Percentiles rank a stretch among this genome's conserved stretches.
Evolutionary conservation across 2,329 filamentous ascomycete species (phyloP).

Genomic region (Ophiostoma piceae): DNA sequence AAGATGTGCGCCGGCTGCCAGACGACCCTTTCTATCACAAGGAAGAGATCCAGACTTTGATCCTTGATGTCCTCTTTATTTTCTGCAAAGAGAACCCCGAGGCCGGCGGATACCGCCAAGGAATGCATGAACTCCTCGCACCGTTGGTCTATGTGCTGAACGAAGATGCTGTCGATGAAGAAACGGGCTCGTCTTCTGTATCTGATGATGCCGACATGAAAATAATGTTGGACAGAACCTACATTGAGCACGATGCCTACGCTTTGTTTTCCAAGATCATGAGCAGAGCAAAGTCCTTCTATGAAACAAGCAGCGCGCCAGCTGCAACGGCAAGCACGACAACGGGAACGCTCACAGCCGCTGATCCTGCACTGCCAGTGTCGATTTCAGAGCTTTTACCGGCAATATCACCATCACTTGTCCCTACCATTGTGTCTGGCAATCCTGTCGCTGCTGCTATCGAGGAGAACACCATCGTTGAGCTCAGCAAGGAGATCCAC

Average conservation of each 20-base stretch:
- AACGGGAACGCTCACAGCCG: neutral
- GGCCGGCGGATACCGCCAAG: conserved; percentile 87
- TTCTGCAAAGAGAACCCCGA: conserved; percentile 89
- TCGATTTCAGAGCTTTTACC: conserved; percentile 23
- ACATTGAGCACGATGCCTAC: conserved; percentile 87
- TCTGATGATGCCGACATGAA: conserved; percentile 45
- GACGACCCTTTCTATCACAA: conserved; percentile 88
- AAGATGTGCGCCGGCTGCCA: conserved; percentile 90
- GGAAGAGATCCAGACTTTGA: conserved; percentile 67
- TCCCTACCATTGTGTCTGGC: neutral
- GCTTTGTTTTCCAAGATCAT: conserved; percentile 80
- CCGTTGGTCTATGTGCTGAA: conserved; percentile 82
- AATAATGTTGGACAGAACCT: conserved; percentile 64
- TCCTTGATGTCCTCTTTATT: conserved; percentile 86
- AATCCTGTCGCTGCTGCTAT: conserved; percentile 21
- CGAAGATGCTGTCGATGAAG: conserved; percentile 61
- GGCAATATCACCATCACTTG: neutral
- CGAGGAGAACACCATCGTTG: conserved; percentile 64
- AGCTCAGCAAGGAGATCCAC: conserved; percentile 81
- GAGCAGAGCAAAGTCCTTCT: conserved; percentile 80
- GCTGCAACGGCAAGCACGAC: neutral
- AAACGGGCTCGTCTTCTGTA: conserved; percentile 26
- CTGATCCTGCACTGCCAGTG: neutral
- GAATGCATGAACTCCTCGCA: conserved; percentile 94
- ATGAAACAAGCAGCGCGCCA: conserved; percentile 59